Evolutionary conservation across 1,284 basidiomycete genomes (phyloP).

Genomic region (Puccinia triticina): DNA sequence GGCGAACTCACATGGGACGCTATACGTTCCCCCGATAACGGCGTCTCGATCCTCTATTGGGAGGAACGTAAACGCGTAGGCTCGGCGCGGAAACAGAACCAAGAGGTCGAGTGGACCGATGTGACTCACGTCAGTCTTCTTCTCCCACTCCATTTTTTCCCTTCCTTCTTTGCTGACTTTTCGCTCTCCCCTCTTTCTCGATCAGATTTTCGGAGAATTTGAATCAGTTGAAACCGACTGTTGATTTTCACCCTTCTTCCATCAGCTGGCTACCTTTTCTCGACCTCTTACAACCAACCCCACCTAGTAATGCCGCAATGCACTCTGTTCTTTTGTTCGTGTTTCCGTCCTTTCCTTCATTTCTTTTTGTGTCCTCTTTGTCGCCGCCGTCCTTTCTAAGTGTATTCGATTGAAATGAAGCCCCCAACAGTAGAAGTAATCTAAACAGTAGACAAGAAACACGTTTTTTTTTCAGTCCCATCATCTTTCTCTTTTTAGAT

Average conservation of each 20-base stretch:
- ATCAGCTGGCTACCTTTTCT: neutral
- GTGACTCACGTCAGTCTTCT: slow-evolving; percentile 65
- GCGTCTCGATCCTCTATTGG: slow-evolving; percentile 77
- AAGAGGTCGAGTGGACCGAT: slow-evolving; percentile 66
- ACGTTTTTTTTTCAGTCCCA: too few relatives aligned
- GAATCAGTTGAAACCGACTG: slow-evolving; percentile 29
- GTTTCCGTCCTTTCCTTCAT: neutral
- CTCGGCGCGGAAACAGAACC: slow-evolving; percentile 59
- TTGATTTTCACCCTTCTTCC: neutral
- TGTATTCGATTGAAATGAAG: too few relatives aligned
- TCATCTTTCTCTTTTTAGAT: too few relatives aligned
- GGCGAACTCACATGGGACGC: slow-evolving; percentile 84
- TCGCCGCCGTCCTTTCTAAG: too few relatives aligned
- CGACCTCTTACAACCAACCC: neutral
- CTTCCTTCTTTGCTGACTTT: neutral
- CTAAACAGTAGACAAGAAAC: too few relatives aligned
- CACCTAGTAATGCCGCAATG: too few relatives aligned
- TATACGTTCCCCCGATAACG: slow-evolving; percentile 61
- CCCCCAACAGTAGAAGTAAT: too few relatives aligned
- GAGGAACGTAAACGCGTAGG: slow-evolving; percentile 72
- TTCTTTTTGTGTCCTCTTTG: too few relatives aligned
- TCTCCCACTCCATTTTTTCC: neutral
- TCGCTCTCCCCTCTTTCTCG: neutral
- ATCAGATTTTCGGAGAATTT: slow-evolving; percentile 43
- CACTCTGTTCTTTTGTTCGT: too few relatives aligned